These are phyloP conservation scores for Aspergillus sp. DNA, from an alignment of 2,329 filamentous ascomycete species.

Conservation along the genomic window DNA sequence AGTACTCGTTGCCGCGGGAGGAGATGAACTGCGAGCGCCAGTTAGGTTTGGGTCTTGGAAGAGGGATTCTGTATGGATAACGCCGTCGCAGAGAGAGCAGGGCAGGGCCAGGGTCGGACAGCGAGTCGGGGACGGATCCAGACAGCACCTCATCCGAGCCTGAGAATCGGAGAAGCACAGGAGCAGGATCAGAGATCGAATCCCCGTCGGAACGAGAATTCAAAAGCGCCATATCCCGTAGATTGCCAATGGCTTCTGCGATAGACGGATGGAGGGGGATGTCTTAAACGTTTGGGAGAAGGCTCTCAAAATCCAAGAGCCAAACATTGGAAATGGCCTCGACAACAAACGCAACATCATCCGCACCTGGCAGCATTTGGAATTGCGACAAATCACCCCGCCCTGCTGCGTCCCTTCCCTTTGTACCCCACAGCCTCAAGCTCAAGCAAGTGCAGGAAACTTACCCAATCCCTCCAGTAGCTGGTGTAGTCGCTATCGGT, in stretches of 20 bases:
- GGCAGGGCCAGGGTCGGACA: conserved; percentile 5
- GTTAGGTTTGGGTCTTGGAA: conserved; percentile 18
- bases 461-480: conserved; percentile 99
- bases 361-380: background rate
- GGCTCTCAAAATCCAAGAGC: background rate
- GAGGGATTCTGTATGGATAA: conserved; percentile 7
- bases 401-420: conserved; percentile 12
- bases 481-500: conserved; percentile 99
- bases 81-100: conserved; percentile 1
- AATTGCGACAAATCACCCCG: background rate
- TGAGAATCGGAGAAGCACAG: background rate
- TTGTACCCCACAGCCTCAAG: conserved; percentile 15
- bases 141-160: background rate
- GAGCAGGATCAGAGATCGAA: conserved; percentile 8
- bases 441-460: conserved; percentile 44
- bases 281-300: background rate
- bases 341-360: background rate
- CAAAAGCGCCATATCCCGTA: conserved; percentile 2
- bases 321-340: background rate
- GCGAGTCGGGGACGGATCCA: background rate
- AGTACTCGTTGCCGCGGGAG: conserved; percentile 96
- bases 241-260: conserved; percentile 3
- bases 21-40: conserved; percentile 79
- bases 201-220: background rate
- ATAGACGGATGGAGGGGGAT: background rate